Evolutionary conservation across 2,329 filamentous ascomycete species (phyloP), one percentile per base, ranked within the genome.

Genomic region (Clathrospora elynae): DNA sequence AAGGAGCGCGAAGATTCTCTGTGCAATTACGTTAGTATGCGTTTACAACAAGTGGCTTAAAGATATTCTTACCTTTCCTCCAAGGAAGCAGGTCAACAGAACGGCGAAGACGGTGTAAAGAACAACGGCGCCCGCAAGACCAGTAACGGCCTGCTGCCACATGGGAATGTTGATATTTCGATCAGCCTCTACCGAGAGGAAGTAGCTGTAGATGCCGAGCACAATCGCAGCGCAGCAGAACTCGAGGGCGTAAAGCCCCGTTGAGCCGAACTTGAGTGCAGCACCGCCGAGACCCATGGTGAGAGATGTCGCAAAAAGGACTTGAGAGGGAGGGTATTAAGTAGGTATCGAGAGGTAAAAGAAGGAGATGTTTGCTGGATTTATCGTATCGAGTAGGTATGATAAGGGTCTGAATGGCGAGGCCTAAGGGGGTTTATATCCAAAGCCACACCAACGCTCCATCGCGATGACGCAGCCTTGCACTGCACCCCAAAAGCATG

Each of bases 161-260:
- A 71, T 81, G 12, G 79, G 75, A 54, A 91, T 90, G 44, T 62
- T 43, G 10, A 85, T 69, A 55, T 83, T 61, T 71, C 89, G 82
- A 61, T 85, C 81, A 49, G 80, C 68, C 10, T 91, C 80, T 6
- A 86, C 80, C 6, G 86, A 83, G 35, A 96, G 82, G 78, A 90
- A 95, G 78, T 95, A 96, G 35, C 84, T 85, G 77, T 86, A 72
- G 49, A 93, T 81, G 55, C 81, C 86, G 49, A 96, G 80, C 49
- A 92, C 80, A 55, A 95, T 78, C 46, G 79, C 83, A 6, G 86
- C 78, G 68, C 83, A 88, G 65, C 81, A 77, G 70, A 95, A 86
- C 61, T 89, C 82, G 42, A 96, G 72, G 53, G 79, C 73, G 56
- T 92, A 88, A 61, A 95, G 75, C 67, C 85, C 78, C 67, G 86